Evolutionary conservation across 371 early-diverging fungal genomes (phyloP), one percentile per base, ranked within the genome.

Genomic region (Mortierella sp.): DNA sequence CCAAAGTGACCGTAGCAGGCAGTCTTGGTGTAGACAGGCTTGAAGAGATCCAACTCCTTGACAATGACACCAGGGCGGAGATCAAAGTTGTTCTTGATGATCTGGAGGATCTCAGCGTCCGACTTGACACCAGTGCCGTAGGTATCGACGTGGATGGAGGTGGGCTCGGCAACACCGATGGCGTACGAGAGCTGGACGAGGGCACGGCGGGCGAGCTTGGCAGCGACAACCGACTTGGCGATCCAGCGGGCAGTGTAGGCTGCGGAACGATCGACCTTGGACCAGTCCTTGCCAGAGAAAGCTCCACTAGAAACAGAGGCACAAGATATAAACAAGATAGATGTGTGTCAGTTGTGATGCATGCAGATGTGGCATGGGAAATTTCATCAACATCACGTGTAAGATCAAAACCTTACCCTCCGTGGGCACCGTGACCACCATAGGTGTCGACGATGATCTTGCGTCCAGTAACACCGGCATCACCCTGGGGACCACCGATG

Each of bases 281-380:
- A 96, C 95, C 96, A 98, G 89, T 99, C 99, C 92, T 99, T 99
- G 69, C 99, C 99, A 76, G 95, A 94, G 94, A 98, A 99, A 78
- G 98, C 97, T 86, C 99, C 99, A 83, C 99, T 70, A 44, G 31
- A 21, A 19, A n/a, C n/a, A n/a, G n/a, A n/a, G n/a, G n/a, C n/a
- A n/a, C n/a, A n/a, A n/a, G n/a, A n/a, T n/a, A n/a, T n/a, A n/a
- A n/a, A n/a, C n/a, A n/a, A n/a, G n/a, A n/a, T n/a, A n/a, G n/a
- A n/a, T n/a, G n/a, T n/a, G n/a, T n/a, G n/a, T n/a, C n/a, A n/a
- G n/a, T n/a, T n/a, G n/a, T n/a, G n/a, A n/a, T n/a, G n/a, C n/a
- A n/a, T n/a, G n/a, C n/a, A n/a, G n/a, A n/a, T n/a, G n/a, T n/a
- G n/a, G 29, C 29, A 43, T 44, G 53, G 1, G 6, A 2, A n/a